Percentiles rank a stretch among this genome's conserved stretches.
Evolutionary conservation across 257 asterid genomes (phyloP).

Genomic region (Solanum chmielewskii): DNA sequence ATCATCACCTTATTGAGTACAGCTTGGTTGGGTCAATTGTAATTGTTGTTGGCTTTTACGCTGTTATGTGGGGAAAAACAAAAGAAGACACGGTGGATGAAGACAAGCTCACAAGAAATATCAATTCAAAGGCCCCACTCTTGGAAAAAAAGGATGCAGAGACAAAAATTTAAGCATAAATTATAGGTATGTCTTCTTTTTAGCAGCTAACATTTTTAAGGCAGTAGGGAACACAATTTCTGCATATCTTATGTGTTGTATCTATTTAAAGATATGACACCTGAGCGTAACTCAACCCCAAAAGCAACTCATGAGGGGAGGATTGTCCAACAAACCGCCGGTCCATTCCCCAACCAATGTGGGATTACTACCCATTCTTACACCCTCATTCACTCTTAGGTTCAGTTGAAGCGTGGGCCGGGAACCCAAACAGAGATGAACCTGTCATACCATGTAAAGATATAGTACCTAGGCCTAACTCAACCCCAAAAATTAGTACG

Average conservation of each 20-base stretch:
- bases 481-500: neutral
- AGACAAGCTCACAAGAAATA: conserved; percentile 8
- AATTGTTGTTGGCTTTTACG: conserved; percentile 76
- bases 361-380: neutral
- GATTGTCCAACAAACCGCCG: neutral
- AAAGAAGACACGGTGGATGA: conserved; percentile 32
- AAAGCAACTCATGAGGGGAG: neutral
- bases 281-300: neutral
- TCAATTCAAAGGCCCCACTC: conserved; percentile 38
- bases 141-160: conserved; percentile 25
- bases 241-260: neutral
- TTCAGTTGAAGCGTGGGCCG: neutral
- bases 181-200: neutral
- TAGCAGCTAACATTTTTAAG: neutral
- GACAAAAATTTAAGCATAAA: conserved; percentile 2
- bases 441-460: neutral
- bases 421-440: neutral
- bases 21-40: conserved; percentile 67
- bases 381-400: neutral
- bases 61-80: conserved; percentile 92
- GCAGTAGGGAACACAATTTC: neutral
- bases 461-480: neutral
- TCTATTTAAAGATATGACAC: neutral
- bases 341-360: neutral
- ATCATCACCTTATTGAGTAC: conserved; percentile 2